A percentile compares a stretch with the other conserved stretches of the same genome.
Evolutionary conservation across 192 early-diverging fungal genomes (phyloP).

Genomic region (Irineochytrium annulatum): DNA sequence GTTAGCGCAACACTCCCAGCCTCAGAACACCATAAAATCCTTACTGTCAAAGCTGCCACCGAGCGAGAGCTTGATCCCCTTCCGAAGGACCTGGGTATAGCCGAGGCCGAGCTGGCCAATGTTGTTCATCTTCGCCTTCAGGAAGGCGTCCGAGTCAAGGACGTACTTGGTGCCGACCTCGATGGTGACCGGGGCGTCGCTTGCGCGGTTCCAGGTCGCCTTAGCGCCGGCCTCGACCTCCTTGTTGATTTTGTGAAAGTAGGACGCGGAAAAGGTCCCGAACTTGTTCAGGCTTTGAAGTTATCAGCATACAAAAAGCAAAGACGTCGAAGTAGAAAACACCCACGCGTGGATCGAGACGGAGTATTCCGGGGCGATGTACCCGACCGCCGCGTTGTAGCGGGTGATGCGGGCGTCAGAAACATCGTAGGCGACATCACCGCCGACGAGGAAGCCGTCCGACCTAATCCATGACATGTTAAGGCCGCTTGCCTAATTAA

Average conservation of each 20-base stretch:
- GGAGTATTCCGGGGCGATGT: conserved; percentile 80
- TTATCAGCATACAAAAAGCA: neutral
- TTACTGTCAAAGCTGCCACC: conserved; percentile 85
- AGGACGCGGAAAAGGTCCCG: conserved; percentile 82
- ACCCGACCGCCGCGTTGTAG: conserved; percentile 86
- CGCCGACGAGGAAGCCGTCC: conserved; percentile 88
- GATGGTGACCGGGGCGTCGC: conserved; percentile 65
- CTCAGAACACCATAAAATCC: no score
- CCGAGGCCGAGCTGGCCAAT: conserved; percentile 84
- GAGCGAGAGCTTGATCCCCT: conserved; percentile 89
- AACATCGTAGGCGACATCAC: conserved; percentile 92
- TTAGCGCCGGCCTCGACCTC: conserved; percentile 93
- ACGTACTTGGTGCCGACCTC: conserved; percentile 95
- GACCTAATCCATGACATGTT: conserved; percentile 12
- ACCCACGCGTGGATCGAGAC: conserved; percentile 80
- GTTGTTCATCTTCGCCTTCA: conserved; percentile 58
- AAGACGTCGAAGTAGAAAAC: no score
- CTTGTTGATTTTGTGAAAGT: conserved; percentile 93
- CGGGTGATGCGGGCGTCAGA: conserved; percentile 80
- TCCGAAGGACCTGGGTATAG: conserved; percentile 89
- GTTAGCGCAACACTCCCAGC: no score
- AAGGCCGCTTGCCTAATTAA: no score
- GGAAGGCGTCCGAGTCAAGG: conserved; percentile 79
- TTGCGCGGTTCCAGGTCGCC: conserved; percentile 82
- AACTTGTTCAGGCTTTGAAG: conserved; percentile 72